phyloP scores from a whole-genome alignment of 208 protist species.

The Leishmania guyanensis region DNA sequence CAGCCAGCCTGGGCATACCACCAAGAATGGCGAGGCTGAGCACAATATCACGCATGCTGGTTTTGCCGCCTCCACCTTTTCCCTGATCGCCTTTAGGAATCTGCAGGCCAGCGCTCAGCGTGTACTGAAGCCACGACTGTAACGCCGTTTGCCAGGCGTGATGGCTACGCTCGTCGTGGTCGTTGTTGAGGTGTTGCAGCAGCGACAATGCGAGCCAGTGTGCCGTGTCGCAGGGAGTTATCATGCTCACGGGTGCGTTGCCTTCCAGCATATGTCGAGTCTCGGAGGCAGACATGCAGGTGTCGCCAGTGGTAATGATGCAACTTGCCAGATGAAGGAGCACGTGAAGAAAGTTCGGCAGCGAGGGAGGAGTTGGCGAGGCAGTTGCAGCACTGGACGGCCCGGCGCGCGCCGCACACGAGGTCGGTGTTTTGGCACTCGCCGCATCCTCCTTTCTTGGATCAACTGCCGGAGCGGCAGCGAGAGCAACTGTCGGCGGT shows the following conservation, averaged over 20 bases:
- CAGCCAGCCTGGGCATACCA: slow-evolving; percentile 60
- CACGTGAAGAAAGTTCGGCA: slow-evolving; percentile 37
- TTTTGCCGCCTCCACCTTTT: background rate
- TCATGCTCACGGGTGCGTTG: slow-evolving; percentile 4
- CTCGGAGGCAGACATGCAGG: slow-evolving; percentile 30
- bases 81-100: background rate
- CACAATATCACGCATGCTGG: slow-evolving; percentile 40
- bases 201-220: slow-evolving; percentile 74
- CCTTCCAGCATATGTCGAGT: slow-evolving; percentile 29
- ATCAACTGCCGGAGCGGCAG: background rate
- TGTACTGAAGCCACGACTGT: slow-evolving; percentile 63
- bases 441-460: background rate
- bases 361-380: background rate
- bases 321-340: slow-evolving; percentile 47
- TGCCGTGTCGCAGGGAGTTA: slow-evolving; percentile 35
- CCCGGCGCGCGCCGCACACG: background rate
- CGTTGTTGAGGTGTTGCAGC: slow-evolving; percentile 71
- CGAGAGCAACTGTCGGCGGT: slow-evolving; percentile 9
- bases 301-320: slow-evolving; percentile 25
- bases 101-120: slow-evolving; percentile 25
- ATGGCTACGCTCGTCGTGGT: slow-evolving; percentile 10
- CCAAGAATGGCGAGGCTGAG: slow-evolving; percentile 70
- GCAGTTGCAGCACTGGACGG: background rate
- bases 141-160: slow-evolving; percentile 64
- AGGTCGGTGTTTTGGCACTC: background rate